These are phyloP conservation scores for Fusarium floridanum DNA, from an alignment of 2,329 filamentous ascomycete species.

Conservation along the genomic window DNA sequence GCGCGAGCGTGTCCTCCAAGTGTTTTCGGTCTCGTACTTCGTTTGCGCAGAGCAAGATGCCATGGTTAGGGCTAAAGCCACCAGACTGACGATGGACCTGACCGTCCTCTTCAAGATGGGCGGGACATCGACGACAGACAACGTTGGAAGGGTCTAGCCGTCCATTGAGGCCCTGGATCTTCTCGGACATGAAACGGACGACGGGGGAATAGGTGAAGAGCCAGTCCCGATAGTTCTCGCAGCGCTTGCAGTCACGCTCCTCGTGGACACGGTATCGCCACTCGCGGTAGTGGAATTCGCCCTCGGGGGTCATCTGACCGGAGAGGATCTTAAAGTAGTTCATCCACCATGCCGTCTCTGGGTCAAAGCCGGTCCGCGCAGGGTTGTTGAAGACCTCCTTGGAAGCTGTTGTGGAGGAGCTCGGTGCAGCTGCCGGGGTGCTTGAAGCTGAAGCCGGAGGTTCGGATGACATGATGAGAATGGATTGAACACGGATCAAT, in stretches of 20 bases:
- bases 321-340: constrained; percentile 89
- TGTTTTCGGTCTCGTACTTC: constrained; percentile 84
- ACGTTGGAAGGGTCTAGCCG: constrained; percentile 81
- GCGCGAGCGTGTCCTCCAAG: constrained; percentile 92
- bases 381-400: constrained; percentile 69
- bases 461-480: constrained; percentile 38
- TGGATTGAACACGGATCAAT: not conserved
- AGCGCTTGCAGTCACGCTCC: constrained; percentile 81
- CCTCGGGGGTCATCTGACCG: constrained; percentile 76
- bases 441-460: constrained; percentile 21
- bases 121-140: constrained; percentile 82
- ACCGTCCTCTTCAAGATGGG: constrained; percentile 67
- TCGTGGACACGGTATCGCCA: constrained; percentile 82
- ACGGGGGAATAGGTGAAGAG: constrained; percentile 87
- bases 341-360: constrained; percentile 75
- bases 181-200: constrained; percentile 87
- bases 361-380: constrained; percentile 72
- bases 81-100: constrained; percentile 76
- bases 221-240: constrained; percentile 86
- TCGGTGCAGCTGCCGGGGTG: constrained; percentile 34
- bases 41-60: constrained; percentile 94
- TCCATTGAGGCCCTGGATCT: constrained; percentile 84
- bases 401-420: constrained; percentile 28
- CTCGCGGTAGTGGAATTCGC: constrained; percentile 81
- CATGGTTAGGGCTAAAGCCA: constrained; percentile 87